Conservation (phyloP, 2,329 filamentous ascomycete species). For the Raffaelea arxii region DNA sequence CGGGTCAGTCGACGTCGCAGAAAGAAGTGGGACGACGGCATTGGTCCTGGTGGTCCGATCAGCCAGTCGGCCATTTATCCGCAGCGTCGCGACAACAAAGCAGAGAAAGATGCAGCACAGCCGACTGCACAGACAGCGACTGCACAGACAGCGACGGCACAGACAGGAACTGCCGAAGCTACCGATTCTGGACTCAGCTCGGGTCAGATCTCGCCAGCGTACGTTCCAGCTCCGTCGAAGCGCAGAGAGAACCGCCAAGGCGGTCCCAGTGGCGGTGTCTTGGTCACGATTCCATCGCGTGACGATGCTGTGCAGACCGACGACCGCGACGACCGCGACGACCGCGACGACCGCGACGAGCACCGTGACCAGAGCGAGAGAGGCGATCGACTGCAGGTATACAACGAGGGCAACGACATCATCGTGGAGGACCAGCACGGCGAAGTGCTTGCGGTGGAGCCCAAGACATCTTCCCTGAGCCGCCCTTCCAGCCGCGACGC, state of each 20-base stretch:
- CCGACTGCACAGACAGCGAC: no score
- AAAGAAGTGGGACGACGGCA: conserved; percentile 61
- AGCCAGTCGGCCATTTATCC: conserved; percentile 85
- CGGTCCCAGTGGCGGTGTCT: no score
- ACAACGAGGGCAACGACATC: conserved; percentile 69
- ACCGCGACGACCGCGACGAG: conserved; percentile 8
- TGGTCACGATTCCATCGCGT: background rate
- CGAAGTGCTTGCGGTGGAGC: conserved; percentile 65
- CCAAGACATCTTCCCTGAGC: conserved; percentile 24
- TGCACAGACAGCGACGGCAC: background rate
- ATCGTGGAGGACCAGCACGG: conserved; percentile 80
- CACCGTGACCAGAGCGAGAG: conserved; percentile 6
- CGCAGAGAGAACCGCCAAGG: no score
- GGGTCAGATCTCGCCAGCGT: conserved; percentile 3
- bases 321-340: conserved; percentile 9
- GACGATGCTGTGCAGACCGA: conserved; percentile 2
- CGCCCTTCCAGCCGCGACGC: background rate
- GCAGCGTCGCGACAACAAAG: conserved; percentile 25
- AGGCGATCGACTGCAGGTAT: conserved; percentile 49
- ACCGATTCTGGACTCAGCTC: conserved; percentile 6
- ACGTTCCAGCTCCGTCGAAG: no score
- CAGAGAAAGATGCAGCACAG: background rate
- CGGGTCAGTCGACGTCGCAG: conserved; percentile 51
- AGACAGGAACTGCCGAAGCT: conserved; percentile 15
- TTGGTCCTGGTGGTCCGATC: conserved; percentile 76